A percentile compares a stretch with the other conserved stretches of the same genome.
Evolutionary conservation across 129 eudicot genomes (phyloP).

Genomic region (Saposhnikovia divaricata): DNA sequence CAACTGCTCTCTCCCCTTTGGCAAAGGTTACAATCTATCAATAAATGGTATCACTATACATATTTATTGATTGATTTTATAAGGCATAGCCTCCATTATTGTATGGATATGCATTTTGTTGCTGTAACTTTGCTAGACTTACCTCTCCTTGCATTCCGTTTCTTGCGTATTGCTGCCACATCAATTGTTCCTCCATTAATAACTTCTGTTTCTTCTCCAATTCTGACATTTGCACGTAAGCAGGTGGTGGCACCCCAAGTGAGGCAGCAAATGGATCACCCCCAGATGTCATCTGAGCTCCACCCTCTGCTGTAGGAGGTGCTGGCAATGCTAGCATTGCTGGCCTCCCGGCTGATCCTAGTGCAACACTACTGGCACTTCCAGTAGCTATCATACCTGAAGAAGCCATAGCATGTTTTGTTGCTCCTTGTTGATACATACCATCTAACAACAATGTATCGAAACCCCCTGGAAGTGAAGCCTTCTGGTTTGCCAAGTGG

Average conservation of each 20-base stretch:
- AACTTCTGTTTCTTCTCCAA: conserved; percentile 61
- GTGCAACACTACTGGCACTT: conserved; percentile 80
- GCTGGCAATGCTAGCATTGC: conserved; percentile 58
- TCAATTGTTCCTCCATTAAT: conserved; percentile 53
- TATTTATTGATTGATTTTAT: not conserved
- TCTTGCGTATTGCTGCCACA: conserved; percentile 74
- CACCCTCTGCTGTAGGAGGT: conserved; percentile 32
- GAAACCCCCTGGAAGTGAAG: conserved; percentile 45
- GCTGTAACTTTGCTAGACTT: conserved; percentile 28
- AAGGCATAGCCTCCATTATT: conserved; percentile 32
- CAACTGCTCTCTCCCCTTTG: not conserved
- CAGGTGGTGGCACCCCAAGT: conserved; percentile 49
- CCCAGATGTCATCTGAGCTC: conserved; percentile 1
- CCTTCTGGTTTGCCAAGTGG: conserved; percentile 53
- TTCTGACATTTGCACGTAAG: conserved; percentile 74
- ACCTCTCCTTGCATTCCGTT: conserved; percentile 60
- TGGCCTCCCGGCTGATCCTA: conserved; percentile 48
- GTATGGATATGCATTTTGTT: conserved; percentile 29
- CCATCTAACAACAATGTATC: conserved; percentile 47
- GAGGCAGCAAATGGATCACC: conserved; percentile 80
- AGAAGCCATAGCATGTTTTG: conserved; percentile 26
- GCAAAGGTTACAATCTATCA: conserved; percentile 5
- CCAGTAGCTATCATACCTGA: conserved; percentile 41
- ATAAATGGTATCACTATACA: not conserved
- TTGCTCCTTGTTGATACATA: conserved; percentile 55